Percentiles rank a stretch among this genome's conserved stretches.
Evolutionary conservation across 169 alveolate genomes (phyloP).

Genomic region (Eimeria praecox): DNA sequence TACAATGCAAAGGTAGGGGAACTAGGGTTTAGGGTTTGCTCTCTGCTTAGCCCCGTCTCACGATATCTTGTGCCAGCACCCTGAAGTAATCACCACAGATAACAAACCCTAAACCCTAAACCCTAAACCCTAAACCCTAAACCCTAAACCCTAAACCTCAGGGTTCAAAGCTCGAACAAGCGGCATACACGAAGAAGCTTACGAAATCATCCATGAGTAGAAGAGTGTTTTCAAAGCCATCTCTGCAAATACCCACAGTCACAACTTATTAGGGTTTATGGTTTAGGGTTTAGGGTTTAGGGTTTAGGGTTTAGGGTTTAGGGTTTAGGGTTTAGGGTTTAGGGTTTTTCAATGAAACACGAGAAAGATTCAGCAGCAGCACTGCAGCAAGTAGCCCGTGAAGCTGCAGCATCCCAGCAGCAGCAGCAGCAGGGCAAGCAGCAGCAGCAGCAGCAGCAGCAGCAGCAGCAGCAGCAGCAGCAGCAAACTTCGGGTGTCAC

Average conservation of each 20-base stretch:
- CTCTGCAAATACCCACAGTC: too few species aligned
- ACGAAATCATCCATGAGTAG: too few species aligned
- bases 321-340: too few species aligned
- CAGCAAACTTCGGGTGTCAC: constrained; percentile 38
- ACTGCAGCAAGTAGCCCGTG: not conserved
- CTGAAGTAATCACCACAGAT: too few species aligned
- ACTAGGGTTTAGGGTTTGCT: not conserved
- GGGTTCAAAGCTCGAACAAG: too few species aligned
- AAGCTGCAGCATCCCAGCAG: constrained; percentile 19
- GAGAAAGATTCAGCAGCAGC: too few species aligned
- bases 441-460: constrained; percentile 17
- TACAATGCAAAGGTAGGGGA: not conserved
- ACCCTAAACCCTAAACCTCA: not conserved
- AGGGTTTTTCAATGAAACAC: too few species aligned
- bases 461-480: constrained; percentile 3
- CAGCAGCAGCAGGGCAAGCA: constrained; percentile 1
- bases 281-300: not conserved
- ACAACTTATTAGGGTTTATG: not conserved
- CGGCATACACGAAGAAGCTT: too few species aligned
- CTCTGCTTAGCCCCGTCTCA: too few species aligned
- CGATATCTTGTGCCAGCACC: too few species aligned
- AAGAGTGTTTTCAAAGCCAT: too few species aligned
- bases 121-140: not conserved
- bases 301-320: constrained; percentile 5
- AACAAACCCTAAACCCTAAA: too few species aligned